Evolutionary conservation across 2,329 filamentous ascomycete species (phyloP).

Genomic region (Albophoma yamanashiensis): DNA sequence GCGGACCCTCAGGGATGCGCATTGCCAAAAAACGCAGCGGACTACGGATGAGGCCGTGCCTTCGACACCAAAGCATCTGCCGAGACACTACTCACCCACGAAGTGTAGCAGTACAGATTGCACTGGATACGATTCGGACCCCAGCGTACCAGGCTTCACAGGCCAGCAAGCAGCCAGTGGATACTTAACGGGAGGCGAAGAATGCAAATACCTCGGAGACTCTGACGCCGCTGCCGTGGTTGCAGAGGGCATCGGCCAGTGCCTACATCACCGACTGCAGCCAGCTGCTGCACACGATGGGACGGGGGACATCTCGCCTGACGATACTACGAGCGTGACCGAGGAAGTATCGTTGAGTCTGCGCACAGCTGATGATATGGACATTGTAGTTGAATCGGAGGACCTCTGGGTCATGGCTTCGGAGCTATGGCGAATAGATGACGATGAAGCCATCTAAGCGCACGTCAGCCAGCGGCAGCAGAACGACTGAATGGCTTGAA

Average conservation of each 20-base stretch:
- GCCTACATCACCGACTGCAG: background rate
- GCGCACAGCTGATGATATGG: background rate
- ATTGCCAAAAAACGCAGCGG: background rate
- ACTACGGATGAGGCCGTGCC: background rate
- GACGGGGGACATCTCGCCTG: background rate
- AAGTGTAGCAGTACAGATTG: too few species aligned
- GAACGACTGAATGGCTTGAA: background rate
- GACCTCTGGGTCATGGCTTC: constrained; percentile 21
- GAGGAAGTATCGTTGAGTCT: background rate
- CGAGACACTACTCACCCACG: background rate
- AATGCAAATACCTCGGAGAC: background rate
- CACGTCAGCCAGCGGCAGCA: background rate
- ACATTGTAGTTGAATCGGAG: constrained; percentile 10
- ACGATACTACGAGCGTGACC: background rate
- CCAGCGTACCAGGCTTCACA: background rate
- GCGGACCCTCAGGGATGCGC: constrained; percentile 16
- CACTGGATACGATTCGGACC: background rate
- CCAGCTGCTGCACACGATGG: constrained; percentile 1
- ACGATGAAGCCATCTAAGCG: constrained; percentile 1
- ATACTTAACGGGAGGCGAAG: background rate
- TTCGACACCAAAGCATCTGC: background rate
- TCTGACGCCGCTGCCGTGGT: background rate
- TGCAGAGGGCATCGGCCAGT: background rate
- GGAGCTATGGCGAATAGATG: constrained; percentile 16
- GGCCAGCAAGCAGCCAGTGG: background rate